Evolutionary conservation across 225 moss, liverwort and hornwort species (phyloP), one percentile per base, ranked within the genome.

Genomic region (Asterella californica): DNA sequence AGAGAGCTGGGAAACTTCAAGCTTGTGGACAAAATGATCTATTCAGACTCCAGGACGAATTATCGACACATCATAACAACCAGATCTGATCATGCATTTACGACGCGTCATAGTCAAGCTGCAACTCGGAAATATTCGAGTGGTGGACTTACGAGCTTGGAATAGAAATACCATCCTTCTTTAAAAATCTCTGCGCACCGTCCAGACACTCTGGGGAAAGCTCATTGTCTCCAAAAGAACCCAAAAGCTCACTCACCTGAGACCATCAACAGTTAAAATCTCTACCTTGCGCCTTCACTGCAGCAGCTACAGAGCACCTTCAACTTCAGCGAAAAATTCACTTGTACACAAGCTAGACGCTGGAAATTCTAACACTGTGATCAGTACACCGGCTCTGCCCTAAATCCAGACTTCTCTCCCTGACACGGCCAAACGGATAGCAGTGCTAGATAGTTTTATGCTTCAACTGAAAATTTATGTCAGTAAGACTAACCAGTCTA

Each of bases 141-240:
- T 33, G 30, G 33, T 37, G 10, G 18, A 70, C 85, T 86, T 81
- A 97, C 70, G 97, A 97, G 29, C 94, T 94, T 27, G 97, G 97
- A 68, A 97, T 97, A 19, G 97, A 97, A 67, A 97, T 88, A 27
- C 97, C 97, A 79, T 92, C 93, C 32, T 76, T 85, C 81, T 97
- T 97, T 25, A 97, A 74, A 77, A 97, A 97, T 74, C 97, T 86
- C 75, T 97, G 94, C 37, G 97, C 97, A 24, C 97, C 97, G 79
- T 94, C 94, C 62, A 97, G 84, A 87, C 97, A 97, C 80, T 97
- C 94, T 8, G 97, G 97, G 33, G 97, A 97, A 34, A 97, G 90
- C 74, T 97, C 97, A 62, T 97, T 97, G 74, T 97, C 97, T 76
- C 97, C 97, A 82, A 97, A 97, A 33, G 97, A 97, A 15, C 97